Conservation (phyloP, 768 basidiomycete species). For the Podaxis sp. region DNA sequence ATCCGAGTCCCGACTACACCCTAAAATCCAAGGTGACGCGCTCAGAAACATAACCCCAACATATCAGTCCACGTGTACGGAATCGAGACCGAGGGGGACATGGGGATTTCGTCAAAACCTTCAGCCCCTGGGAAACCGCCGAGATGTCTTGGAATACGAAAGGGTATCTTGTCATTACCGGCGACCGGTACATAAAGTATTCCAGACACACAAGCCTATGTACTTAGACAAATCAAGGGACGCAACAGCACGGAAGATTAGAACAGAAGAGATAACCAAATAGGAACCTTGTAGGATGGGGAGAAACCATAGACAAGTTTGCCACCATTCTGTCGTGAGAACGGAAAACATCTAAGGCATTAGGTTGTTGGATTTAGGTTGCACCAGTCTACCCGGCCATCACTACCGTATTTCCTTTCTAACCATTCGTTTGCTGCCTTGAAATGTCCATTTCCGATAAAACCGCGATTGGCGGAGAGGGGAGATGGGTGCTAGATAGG, state of each 20-base stretch:
- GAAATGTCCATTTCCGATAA: conserved; percentile 90
- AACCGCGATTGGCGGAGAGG: conserved; percentile 73
- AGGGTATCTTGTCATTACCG: background rate
- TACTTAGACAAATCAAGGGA: background rate
- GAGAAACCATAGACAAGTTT: background rate
- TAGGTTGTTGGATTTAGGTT: conserved; percentile 7
- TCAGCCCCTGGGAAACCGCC: background rate
- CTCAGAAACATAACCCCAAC: background rate
- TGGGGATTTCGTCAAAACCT: background rate
- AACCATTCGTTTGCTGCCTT: conserved; percentile 87
- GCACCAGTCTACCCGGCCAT: conserved; percentile 76
- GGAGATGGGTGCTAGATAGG: conserved; percentile 79
- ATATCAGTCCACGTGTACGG: background rate
- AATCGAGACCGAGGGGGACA: background rate
- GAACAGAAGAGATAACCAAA: background rate
- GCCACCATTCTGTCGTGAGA: conserved; percentile 7
- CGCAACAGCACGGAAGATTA: background rate
- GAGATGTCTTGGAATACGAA: background rate
- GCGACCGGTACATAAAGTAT: background rate
- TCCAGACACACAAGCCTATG: background rate
- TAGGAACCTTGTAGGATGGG: background rate
- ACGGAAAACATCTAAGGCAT: background rate
- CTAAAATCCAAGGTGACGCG: background rate
- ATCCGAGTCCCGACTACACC: background rate
- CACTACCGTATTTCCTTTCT: conserved; percentile 69